Evolutionary conservation across 2,329 filamentous ascomycete species (phyloP).

Genomic region (Elsinoe perseae): DNA sequence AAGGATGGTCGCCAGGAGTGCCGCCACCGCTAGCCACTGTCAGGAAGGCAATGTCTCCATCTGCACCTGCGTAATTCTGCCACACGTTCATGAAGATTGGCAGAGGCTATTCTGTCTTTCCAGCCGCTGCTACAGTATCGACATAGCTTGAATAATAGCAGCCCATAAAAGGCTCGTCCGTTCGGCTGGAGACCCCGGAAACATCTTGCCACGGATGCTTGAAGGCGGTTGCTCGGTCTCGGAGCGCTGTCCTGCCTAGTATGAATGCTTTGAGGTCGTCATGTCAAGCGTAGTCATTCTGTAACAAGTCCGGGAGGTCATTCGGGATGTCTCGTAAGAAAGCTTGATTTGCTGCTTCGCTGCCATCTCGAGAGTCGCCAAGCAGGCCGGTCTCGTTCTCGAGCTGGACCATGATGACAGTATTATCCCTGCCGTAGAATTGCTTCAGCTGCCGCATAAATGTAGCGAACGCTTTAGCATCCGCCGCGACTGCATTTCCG

Average conservation of each 20-base stretch:
- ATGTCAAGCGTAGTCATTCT: conserved; percentile 5
- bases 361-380: conserved; percentile 46
- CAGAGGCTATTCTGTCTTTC: conserved; percentile 36
- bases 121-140: conserved; percentile 35
- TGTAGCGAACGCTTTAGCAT: conserved; percentile 34
- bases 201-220: conserved; percentile 33
- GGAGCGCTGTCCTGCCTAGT: conserved; percentile 23
- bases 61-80: conserved; percentile 36
- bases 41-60: conserved; percentile 30
- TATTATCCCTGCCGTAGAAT: conserved; percentile 41
- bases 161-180: conserved; percentile 45
- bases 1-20: conserved; percentile 41
- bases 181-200: conserved; percentile 33
- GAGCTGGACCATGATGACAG: conserved; percentile 52
- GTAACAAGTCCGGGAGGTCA: conserved; percentile 30
- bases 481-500: conserved; percentile 31
- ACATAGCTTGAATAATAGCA: conserved; percentile 39
- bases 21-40: conserved; percentile 38
- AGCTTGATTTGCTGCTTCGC: conserved; percentile 33
- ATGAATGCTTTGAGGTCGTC: conserved; percentile 19
- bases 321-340: conserved; percentile 35
- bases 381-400: conserved; percentile 49
- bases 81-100: conserved; percentile 43
- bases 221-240: conserved; percentile 23
- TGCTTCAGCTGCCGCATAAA: conserved; percentile 37